phyloP scores from a whole-genome alignment of 208 protist genomes.

The Histomonas meleagridis region DNA sequence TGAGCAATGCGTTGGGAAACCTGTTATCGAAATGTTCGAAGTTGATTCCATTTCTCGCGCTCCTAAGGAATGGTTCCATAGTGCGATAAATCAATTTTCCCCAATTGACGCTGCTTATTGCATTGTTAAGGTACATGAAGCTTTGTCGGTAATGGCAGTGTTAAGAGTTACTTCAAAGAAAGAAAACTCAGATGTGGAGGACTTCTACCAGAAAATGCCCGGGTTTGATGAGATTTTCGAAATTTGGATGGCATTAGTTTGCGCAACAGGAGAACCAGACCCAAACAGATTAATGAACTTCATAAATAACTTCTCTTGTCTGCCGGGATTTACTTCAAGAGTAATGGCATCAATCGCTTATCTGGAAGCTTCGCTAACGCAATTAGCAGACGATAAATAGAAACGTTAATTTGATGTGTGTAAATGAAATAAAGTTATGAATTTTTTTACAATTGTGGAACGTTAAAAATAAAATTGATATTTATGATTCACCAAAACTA shows the following conservation, averaged over 20 bases:
- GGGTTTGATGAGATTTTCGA: conserved; percentile 19
- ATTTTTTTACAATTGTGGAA: no score
- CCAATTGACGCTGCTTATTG: not conserved
- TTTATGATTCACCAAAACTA: no score
- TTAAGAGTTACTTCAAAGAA: not conserved
- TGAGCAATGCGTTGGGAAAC: not conserved
- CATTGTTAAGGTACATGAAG: not conserved
- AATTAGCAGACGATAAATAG: no score
- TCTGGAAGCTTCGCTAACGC: not conserved
- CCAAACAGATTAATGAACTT: not conserved
- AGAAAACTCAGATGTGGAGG: not conserved
- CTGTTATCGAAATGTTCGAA: not conserved
- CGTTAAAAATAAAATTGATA: no score
- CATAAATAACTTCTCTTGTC: not conserved
- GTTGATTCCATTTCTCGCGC: not conserved
- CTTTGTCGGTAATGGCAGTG: not conserved
- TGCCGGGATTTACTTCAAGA: not conserved
- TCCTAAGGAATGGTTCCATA: not conserved
- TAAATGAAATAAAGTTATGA: no score
- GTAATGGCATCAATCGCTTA: not conserved
- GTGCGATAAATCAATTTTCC: not conserved
- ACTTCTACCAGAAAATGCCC: conserved; percentile 22
- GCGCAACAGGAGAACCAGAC: not conserved
- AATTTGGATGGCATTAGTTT: not conserved
- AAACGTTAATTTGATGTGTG: no score